Evolutionary conservation across 2,329 filamentous ascomycete genomes (phyloP), one percentile per base, ranked within the genome.

Genomic region (Niveomyces coronatus): DNA sequence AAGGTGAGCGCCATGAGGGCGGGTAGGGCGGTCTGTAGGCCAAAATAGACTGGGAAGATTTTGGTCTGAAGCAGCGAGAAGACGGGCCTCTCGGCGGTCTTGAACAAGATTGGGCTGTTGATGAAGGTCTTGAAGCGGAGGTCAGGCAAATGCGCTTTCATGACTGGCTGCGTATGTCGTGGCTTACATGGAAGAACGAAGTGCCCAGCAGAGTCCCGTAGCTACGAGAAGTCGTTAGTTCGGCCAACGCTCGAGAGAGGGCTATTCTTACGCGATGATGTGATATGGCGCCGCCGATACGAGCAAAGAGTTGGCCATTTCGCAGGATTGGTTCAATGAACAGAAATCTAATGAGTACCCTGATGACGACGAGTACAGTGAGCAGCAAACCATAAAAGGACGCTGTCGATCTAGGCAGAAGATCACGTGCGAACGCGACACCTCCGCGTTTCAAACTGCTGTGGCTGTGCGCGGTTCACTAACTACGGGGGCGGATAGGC

Each of bases 1-100:
- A 85, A 89, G 4, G 89, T 95, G 39, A 93, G 55, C 15, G 82
- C 80, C 14, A 95, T 66, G 16, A 85, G 53, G 13, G 81, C 58
- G 0, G 91, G 85, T 1, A 89, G 65, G 5, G 71, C 69, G 4
- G 85, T 79, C 63, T 96, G 89, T 41, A 96, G 65, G 31, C 75
- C 68, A 58, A 96, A 96, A 68, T 94, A 98, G 51, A 85, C 71
- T 23, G 86, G 86, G 64, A 95, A 94, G 37, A 88, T 75, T 45
- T 76, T 76, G 47, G 77, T 71, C 61, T 95, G 89, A 22, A 95
- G 73, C 14, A 77, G 70, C 18, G 81, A 76, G 65, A 98, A 96
- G 55, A 85, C 77, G 0, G 85, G 76, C 18, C 85, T 77, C 18
- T 85, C 77, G 26, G 95, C 76, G 9, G 75, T 71, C 53, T 72